These are phyloP conservation scores for Fistulina hepatica DNA, from an alignment of 1,284 basidiomycete species.

Conservation along the genomic window DNA sequence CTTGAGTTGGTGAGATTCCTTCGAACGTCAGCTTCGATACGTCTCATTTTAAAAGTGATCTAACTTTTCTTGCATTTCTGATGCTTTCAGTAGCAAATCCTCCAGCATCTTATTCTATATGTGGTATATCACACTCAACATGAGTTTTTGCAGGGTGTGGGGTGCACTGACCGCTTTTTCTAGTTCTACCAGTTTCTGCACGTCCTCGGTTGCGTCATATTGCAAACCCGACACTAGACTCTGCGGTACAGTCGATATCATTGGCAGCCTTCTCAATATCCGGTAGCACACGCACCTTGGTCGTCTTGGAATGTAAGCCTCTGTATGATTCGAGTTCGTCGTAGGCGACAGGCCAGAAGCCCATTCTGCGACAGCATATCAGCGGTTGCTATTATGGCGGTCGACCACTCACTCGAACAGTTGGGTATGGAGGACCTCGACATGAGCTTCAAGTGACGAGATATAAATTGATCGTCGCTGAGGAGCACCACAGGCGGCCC, in stretches of 20 bases:
- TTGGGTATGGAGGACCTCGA: conserved; percentile 47
- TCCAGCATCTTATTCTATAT: too few relatives aligned
- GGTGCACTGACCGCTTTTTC: conserved; percentile 45
- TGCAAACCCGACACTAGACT: conserved; percentile 64
- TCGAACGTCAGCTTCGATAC: too few relatives aligned
- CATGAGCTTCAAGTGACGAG: conserved; percentile 50
- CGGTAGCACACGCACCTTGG: conserved; percentile 43
- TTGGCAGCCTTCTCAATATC: too few relatives aligned
- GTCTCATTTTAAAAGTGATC: too few relatives aligned
- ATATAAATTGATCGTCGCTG: conserved; percentile 50
- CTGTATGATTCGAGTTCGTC: conserved; percentile 43
- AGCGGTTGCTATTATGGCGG: not conserved
- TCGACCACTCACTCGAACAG: conserved; percentile 27
- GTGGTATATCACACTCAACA: too few relatives aligned
- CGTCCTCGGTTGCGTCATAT: conserved; percentile 45
- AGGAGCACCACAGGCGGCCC: conserved; percentile 54
- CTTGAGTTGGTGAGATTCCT: too few relatives aligned
- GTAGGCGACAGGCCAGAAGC: conserved; percentile 42
- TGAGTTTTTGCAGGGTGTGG: not conserved
- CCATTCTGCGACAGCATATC: conserved; percentile 23
- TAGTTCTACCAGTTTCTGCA: conserved; percentile 52
- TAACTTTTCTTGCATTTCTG: too few relatives aligned
- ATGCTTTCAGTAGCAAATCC: too few relatives aligned
- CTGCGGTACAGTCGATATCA: conserved; percentile 32
- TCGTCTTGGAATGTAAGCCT: conserved; percentile 59